Percentiles rank a stretch among this genome's conserved stretches.
Evolutionary conservation across 1,139 yeast species (phyloP).

Genomic region (Suhomyces guaymorum): DNA sequence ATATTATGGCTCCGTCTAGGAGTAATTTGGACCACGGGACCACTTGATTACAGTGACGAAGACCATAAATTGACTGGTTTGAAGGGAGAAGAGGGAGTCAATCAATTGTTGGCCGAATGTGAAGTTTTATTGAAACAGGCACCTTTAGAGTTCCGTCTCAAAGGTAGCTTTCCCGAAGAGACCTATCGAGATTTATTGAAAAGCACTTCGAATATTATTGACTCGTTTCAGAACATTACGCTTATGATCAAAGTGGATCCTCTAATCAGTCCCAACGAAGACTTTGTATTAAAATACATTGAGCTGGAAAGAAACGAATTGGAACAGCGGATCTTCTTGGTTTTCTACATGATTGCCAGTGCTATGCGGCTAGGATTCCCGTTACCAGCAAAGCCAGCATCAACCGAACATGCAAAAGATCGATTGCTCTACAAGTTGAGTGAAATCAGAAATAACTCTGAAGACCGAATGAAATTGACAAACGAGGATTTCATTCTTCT

Average conservation of each 20-base stretch:
- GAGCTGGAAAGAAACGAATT: conserved; percentile 63
- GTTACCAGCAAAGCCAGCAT: conserved; percentile 73
- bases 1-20: conserved; percentile 80
- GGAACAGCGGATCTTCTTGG: conserved; percentile 68
- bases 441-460: conserved; percentile 34
- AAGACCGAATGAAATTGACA: conserved; percentile 31
- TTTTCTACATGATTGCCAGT: conserved; percentile 77
- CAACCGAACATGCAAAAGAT: conserved; percentile 74
- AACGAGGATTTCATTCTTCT: conserved; percentile 74
- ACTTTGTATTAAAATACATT: conserved; percentile 56
- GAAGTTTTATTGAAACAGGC: conserved; percentile 67
- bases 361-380: conserved; percentile 78
- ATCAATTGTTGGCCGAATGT: conserved; percentile 61
- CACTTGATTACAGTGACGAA: conserved; percentile 35
- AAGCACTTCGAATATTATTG: conserved; percentile 66
- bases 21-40: conserved; percentile 74
- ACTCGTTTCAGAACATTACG: conserved; percentile 72
- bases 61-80: conserved; percentile 45
- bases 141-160: conserved; percentile 71
- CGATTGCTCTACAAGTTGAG: conserved; percentile 64
- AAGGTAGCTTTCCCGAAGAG: conserved; percentile 66
- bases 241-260: conserved; percentile 68
- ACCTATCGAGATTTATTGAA: conserved; percentile 53
- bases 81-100: conserved; percentile 54
- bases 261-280: conserved; percentile 52